Base-by-base conservation (phyloP, 352 stramenopile genomes). In the Globisporangium megalacanthum region DNA sequence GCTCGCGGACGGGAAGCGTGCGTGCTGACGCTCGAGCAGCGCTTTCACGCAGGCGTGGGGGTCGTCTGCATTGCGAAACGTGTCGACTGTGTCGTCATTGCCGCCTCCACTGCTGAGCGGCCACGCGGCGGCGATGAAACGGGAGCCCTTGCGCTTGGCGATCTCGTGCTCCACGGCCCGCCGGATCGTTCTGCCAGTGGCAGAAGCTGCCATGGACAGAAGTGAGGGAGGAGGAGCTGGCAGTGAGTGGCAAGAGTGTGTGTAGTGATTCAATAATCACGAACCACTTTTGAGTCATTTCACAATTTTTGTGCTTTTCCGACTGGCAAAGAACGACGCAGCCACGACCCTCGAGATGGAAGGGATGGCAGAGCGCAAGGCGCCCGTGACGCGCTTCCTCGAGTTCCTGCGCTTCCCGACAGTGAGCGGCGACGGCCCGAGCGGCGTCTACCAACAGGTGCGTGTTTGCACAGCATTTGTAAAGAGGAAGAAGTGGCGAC, bases 101-200 rank as follows among this genome's bases (percentile, higher is more conserved):
- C 36, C 64, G 17, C 46, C 41, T 6, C 46, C 33, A 10, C 22
- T 44, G 31, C 25, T 46, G 0, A 91, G 58, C 25, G 83, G 83
- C 70, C 71, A 87, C 33, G 69, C 77, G 5, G 76, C 78, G 7
- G 77, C 70, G 61, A 91, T 89, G 69, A 92, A 92, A 57, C 83
- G 80, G 42, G 83, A 92, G 56, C 79, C 77, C 65, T 90, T 93
- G 64, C 79, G 80, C 74, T 93, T 93, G 22, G 69, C 75, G 58
- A 83, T 84, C 68, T 93, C 80, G 52, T 88, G 65, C 69, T 90
- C 75, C 52, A 91, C 62, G 15, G 70, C 68, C 42, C 61, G 56
- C 31, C 66, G 62, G 57, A 93, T 77, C 35, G 75, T 86, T 46
- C 62, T 77, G n/a, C 53, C 52, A 13, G 10, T 10, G 45, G 8